phyloP scores from a whole-genome alignment of 768 basidiomycete genomes.

The Mycena amicta region DNA sequence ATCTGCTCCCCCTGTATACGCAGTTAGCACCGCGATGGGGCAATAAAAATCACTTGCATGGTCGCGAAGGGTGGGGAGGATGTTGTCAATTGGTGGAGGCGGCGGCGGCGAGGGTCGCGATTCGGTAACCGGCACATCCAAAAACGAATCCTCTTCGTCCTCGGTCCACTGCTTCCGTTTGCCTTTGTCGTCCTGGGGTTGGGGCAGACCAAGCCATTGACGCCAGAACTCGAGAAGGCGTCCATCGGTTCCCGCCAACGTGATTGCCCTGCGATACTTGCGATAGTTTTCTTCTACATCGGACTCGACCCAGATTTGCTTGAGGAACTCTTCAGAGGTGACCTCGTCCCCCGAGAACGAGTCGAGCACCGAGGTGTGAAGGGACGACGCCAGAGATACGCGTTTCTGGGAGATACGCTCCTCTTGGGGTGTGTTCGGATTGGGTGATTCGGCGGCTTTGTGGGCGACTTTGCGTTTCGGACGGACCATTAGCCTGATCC shows the following conservation, averaged over 20 bases:
- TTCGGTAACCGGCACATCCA: constrained; percentile 27
- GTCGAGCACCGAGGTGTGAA: constrained; percentile 30
- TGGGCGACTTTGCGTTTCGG: constrained; percentile 33
- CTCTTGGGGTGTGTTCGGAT: constrained; percentile 18
- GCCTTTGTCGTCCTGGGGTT: constrained; percentile 31
- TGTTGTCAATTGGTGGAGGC: constrained; percentile 40
- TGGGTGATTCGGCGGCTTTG: constrained; percentile 17
- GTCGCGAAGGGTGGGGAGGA: constrained; percentile 54
- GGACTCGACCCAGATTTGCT: constrained; percentile 58
- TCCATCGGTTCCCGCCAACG: constrained; percentile 62
- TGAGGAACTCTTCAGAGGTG: constrained; percentile 24
- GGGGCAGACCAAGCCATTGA: constrained; percentile 60
- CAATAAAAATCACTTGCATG: constrained; percentile 52
- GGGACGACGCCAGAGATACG: constrained; percentile 34
- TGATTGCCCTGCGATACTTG: constrained; percentile 55
- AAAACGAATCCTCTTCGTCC: constrained; percentile 39
- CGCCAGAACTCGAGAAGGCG: constrained; percentile 77
- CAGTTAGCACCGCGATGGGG: too few species aligned
- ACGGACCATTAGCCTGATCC: constrained; percentile 84
- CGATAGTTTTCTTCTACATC: constrained; percentile 60
- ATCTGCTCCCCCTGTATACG: constrained; percentile 53
- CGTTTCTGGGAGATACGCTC: constrained; percentile 19
- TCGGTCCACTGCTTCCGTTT: constrained; percentile 51
- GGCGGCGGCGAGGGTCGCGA: constrained; percentile 20
- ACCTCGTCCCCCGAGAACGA: constrained; percentile 11